phyloP scores from a whole-genome alignment of 1,139 yeast species.

The Pichia inconspicua region DNA sequence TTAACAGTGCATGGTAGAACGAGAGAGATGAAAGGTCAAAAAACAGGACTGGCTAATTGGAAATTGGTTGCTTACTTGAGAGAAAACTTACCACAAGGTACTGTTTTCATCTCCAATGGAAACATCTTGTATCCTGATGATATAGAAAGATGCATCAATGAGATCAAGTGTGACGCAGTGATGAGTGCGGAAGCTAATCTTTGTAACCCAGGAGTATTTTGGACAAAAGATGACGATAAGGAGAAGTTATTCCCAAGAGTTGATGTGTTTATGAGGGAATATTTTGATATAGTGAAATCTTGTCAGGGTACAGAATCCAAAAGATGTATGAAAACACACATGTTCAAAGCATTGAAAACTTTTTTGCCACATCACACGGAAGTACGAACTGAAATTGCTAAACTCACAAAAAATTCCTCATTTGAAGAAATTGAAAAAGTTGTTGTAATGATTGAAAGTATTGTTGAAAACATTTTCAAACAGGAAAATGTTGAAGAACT shows the following conservation, averaged over 20 bases:
- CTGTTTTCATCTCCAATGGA: slow-evolving; percentile 91
- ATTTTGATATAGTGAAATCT: slow-evolving; percentile 70
- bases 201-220: slow-evolving; percentile 87
- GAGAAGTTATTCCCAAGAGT: slow-evolving; percentile 82
- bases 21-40: slow-evolving; percentile 94
- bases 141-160: slow-evolving; percentile 54
- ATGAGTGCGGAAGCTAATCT: slow-evolving; percentile 97
- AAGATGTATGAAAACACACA: slow-evolving; percentile 84
- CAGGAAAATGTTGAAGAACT: slow-evolving; percentile 37
- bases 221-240: slow-evolving; percentile 43
- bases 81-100: slow-evolving; percentile 72
- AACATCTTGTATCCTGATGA: slow-evolving; percentile 83
- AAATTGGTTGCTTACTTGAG: slow-evolving; percentile 61
- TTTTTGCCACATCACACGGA: slow-evolving; percentile 71
- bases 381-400: slow-evolving; percentile 66
- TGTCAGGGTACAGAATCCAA: slow-evolving; percentile 68
- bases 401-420: slow-evolving; percentile 36
- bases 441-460: slow-evolving; percentile 57
- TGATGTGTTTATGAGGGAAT: slow-evolving; percentile 75
- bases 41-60: slow-evolving; percentile 96
- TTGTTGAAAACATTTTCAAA: slow-evolving; percentile 49
- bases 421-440: slow-evolving; percentile 62
- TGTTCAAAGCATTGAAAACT: slow-evolving; percentile 77
- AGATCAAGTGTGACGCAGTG: slow-evolving; percentile 74
- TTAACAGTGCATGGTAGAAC: slow-evolving; percentile 93